A percentile compares a stretch with the other conserved stretches of the same genome.
Evolutionary conservation across 805 yeast species (phyloP).

Genomic region (Isabelozyma heimii): DNA sequence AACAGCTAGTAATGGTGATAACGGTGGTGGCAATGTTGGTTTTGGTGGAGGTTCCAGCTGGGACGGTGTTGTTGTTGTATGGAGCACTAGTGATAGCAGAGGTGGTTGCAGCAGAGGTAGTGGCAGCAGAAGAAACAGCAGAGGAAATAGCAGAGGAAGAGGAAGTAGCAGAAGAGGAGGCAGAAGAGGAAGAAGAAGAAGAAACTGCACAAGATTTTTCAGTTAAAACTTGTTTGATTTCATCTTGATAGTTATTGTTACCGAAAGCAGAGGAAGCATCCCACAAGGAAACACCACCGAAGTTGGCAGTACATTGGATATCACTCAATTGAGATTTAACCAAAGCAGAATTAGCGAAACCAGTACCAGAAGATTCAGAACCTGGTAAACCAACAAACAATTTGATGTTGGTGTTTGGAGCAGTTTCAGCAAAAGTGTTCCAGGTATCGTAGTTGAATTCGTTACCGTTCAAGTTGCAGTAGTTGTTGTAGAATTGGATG

Average conservation of each 20-base stretch:
- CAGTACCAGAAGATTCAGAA: conserved; percentile 53
- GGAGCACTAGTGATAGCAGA: conserved; percentile 1
- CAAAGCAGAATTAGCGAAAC: conserved; percentile 38
- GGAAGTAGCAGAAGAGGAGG: conserved; percentile 4
- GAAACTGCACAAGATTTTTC: conserved; percentile 4
- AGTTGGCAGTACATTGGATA: conserved; percentile 15
- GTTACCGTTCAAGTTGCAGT: conserved; percentile 49
- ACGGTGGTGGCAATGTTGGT: conserved; percentile 16
- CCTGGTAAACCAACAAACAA: conserved; percentile 72
- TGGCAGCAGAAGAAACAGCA: conserved; percentile 5
- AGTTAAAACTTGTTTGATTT: conserved; percentile 14
- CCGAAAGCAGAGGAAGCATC: conserved; percentile 27
- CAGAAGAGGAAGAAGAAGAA: conserved; percentile 3
- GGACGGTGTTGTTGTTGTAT: conserved; percentile 3
- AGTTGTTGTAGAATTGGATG: conserved; percentile 87
- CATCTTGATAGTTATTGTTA: conserved; percentile 13
- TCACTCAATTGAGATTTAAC: conserved; percentile 13
- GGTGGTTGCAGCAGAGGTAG: not conserved
- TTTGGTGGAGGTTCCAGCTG: not conserved
- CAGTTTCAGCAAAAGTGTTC: conserved; percentile 57
- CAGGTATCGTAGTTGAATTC: conserved; percentile 68
- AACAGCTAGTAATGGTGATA: conserved; percentile 24
- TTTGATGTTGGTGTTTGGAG: conserved; percentile 70
- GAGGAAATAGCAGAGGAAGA: conserved; percentile 6
- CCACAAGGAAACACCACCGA: conserved; percentile 38